Base-by-base conservation (phyloP, 169 alveolate species). In the Perkinsus olseni region DNA sequence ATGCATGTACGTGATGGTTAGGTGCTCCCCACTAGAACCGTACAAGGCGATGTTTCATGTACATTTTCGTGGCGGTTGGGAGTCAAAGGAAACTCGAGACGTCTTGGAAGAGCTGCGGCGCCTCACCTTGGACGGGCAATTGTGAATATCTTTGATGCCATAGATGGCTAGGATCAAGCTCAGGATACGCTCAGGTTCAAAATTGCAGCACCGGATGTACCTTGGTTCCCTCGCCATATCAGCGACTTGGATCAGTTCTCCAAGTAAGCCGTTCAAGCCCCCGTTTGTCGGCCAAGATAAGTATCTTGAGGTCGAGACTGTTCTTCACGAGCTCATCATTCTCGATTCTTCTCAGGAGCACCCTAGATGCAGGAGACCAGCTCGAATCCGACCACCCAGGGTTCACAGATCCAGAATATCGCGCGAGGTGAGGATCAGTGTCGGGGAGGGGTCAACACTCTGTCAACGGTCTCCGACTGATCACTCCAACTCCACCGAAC, bases 301-400 rank as follows among this genome's bases (percentile, higher is more conserved):
- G 39, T 91, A 13, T 34, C 8, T 24, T 13, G 31, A 34, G 13
- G 45, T 38, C 51, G 17, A 28, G 38, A 37, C 91, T 11, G 91
- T 74, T 17, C 20, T 11, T 28, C 20, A 24, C 91, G 31, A 11
- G 21, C 38, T 28, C 91, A n/a, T 39, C 20, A 31, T 28, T 39
- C 24, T 37, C 38, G 48, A 21, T 39, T 91, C 74, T n/a, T 39
- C 34, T 36, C 34, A 62, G 82, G 31, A 62, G 82, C 34, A 62
- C 82, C 1, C 82, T 62, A 8, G 82, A 62, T 62, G 82, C 82
- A 36, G 95, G 94, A 0, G 95, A 91, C 10, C 95, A 96, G 20
- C 91, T 95, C 24, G 93, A 94, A 17, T 45, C 93, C 13, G 97
- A 96, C 92, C 97, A 96, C 74, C 97, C 97, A 21, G 95, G 96